Evolutionary conservation across 306 rosid genomes (phyloP), one percentile per base, ranked within the genome.

Genomic region (Cercis canadensis): DNA sequence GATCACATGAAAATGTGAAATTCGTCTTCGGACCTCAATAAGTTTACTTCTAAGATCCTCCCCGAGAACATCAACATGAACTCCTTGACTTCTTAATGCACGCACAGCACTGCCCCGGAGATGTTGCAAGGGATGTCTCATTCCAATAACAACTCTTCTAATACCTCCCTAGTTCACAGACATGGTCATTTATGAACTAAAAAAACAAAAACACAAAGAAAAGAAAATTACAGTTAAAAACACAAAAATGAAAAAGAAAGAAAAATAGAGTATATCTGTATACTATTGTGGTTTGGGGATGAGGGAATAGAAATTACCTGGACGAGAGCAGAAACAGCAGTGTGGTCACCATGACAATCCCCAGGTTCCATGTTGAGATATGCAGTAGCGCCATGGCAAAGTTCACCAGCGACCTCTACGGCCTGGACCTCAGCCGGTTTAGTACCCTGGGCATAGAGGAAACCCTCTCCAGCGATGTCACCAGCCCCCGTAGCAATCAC

Each of bases 351-450:
- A 24, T 89, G 86, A 81, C 92, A 94, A 66, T 90, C 98, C 7
- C 96, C 96, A 5, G 98, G 86, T 70, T 94, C 98, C 97, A 94
- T 62, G 69, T 94, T 94, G 29, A 94, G 85, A 71, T 88, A 90
- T 1, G 97, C 97, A 2, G 92, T 89, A 64, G 90, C 78, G 8
- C 85, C 76, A 24, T 85, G 77, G 60, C 86, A 79, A 31, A 4
- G 44, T 11, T 74, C 80, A 0, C 85, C 89, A 19, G 97, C 96
- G 0, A 92, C 79, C 36, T 68, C 89, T 15, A 86, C 80, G 15
- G 98, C 98, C 62, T 82, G 89, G 32, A 89, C 80, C 76, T 94
- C 97, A 11, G 98, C 98, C 4, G 97, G 65, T 24, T 73, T 77
- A 66, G 98, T 86, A 6, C 98, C 98, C 82, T 90, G 95, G 0